Base-by-base conservation (phyloP, 2,329 filamentous ascomycete species). In the Penicillium rolfsii region DNA sequence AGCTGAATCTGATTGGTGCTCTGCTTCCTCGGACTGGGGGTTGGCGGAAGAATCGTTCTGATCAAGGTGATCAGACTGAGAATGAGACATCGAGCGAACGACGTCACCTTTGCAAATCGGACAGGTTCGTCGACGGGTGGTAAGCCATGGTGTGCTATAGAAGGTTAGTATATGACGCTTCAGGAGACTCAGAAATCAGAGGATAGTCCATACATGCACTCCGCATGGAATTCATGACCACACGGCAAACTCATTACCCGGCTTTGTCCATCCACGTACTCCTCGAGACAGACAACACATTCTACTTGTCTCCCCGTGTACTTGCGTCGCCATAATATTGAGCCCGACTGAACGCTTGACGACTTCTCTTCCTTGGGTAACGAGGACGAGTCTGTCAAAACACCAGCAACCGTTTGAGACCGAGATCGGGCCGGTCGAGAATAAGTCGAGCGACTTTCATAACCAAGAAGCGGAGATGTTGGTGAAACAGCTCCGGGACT, bases 101-200 rank as follows among this genome's bases (percentile, higher is more conserved):
- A 99, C 95, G 73, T 99, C 95, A 52, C 93, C 93, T 80, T 99
- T 99, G 81, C 95, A 99, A 62, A 99, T 98, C 0, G 95, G 95
- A 71, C 95, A 99, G n/a, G 95, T 99, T 64, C 95, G 89, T 65
- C 95, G 90, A 52, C 94, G 89, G 16, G 93, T 98, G 0, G 94
- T 97, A 55, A 99, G 82, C 95, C 95, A 99, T 1, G 95, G 95
- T 4, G 95, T 98, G 73, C 93, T 97, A 65, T 28, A 36, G 40
- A 24, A 38, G 30, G 24, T 67, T 63, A 72, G 71, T 70, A 60
- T 65, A 66, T 8, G 19, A 22, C 11, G 9, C 46, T 9, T 11
- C 9, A 43, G 7, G 7, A 19, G n/a, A 40, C 56, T 6, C 45
- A 24, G 24, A 28, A 36, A 33, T 19, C 0, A 12, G 5, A 53